These are phyloP conservation scores for Porphyrellus sp. DNA, from an alignment of 1,284 basidiomycete species.

Conservation along the genomic window DNA sequence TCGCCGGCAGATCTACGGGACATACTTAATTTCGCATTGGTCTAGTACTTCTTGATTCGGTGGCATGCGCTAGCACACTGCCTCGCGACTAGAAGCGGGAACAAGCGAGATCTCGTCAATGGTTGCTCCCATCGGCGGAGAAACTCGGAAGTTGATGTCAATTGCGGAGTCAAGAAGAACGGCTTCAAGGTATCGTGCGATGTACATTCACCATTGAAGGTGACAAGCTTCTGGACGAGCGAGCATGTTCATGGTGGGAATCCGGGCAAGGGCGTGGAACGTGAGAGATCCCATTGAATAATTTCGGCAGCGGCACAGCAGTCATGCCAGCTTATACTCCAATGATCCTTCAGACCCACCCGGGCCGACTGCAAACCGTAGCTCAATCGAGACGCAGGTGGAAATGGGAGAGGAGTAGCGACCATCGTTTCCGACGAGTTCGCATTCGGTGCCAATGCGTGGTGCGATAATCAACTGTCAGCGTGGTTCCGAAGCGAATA, in stretches of 20 bases:
- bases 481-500: conserved; percentile 9
- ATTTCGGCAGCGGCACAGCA: too few relatives aligned
- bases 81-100: conserved; percentile 1
- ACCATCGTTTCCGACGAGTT: conserved; percentile 4
- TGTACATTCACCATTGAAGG: background rate
- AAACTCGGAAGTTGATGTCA: conserved; percentile 1
- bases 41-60: background rate
- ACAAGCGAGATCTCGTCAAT: conserved; percentile 1
- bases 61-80: background rate
- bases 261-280: too few relatives aligned
- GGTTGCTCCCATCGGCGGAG: conserved; percentile 18
- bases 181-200: background rate
- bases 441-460: conserved; percentile 4
- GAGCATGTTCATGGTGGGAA: too few relatives aligned
- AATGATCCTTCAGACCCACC: background rate
- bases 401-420: background rate
- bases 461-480: background rate
- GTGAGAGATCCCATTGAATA: too few relatives aligned
- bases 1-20: background rate
- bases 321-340: too few relatives aligned
- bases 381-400: background rate
- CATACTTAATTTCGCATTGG: background rate
- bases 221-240: conserved; percentile 1
- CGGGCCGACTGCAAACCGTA: background rate
- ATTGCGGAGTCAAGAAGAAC: background rate